phyloP scores from a whole-genome alignment of 192 early-diverging fungal species.

The Gryganskiella cystojenkinii region DNA sequence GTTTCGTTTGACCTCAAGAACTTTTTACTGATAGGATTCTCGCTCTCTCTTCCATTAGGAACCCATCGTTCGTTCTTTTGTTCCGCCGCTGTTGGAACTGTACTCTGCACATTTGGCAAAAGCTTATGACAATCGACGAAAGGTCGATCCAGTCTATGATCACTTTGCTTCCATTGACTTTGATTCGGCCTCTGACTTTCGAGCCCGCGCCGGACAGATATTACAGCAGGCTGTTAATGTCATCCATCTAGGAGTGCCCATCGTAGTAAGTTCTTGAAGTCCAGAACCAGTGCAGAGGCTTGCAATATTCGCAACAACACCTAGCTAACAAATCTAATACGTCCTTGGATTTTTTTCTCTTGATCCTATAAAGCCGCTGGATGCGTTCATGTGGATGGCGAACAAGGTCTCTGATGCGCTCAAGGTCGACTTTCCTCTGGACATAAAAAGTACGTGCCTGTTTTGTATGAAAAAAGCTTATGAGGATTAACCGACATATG shows the following conservation, averaged over 20 bases:
- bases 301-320: no score
- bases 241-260: conserved; percentile 34
- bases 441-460: not conserved
- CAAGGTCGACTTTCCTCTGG: conserved; percentile 2
- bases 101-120: conserved; percentile 32
- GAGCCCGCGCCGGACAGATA: conserved; percentile 1
- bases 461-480: no score
- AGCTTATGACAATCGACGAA: conserved; percentile 21
- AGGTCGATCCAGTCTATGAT: conserved; percentile 18
- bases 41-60: conserved; percentile 3
- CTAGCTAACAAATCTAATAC: no score
- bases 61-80: conserved; percentile 17
- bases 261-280: conserved; percentile 30
- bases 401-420: conserved; percentile 28
- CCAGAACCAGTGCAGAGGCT: no score
- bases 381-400: conserved; percentile 38
- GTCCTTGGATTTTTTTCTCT: not conserved
- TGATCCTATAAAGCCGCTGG: no score
- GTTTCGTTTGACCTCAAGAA: no score
- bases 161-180: conserved; percentile 46
- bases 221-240: conserved; percentile 50
- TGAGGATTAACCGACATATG: no score
- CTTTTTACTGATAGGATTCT: no score
- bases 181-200: conserved; percentile 30
- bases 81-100: conserved; percentile 27